A percentile compares a stretch with the other conserved stretches of the same genome.
Conservation (phyloP, 1,284 basidiomycete genomes). For the Cutaneotrichosporon sp. region DNA sequence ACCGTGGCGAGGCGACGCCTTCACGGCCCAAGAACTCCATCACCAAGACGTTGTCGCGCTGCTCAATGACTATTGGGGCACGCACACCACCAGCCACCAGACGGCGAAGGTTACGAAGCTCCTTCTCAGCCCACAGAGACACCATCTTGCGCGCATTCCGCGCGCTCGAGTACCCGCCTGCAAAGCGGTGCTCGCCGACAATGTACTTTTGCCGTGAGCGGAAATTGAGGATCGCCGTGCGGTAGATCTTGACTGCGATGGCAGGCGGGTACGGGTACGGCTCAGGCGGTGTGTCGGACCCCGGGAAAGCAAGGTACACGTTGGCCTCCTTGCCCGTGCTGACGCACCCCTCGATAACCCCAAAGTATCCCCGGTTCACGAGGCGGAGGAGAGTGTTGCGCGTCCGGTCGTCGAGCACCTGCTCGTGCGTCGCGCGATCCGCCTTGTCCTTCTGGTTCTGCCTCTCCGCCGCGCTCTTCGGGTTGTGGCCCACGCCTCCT, state of each 20-base stretch:
- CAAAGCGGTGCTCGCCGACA: conserved; percentile 83
- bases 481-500: conserved; percentile 75
- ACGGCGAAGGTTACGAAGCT: conserved; percentile 91
- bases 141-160: conserved; percentile 99
- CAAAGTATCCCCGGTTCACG: conserved; percentile 79
- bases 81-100: conserved; percentile 76
- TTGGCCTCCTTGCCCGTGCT: conserved; percentile 97
- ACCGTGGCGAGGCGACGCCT: conserved; percentile 74
- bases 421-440: conserved; percentile 90
- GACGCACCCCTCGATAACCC: conserved; percentile 87
- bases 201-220: conserved; percentile 96
- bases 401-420: conserved; percentile 88
- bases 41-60: conserved; percentile 93
- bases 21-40: conserved; percentile 88
- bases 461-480: conserved; percentile 80
- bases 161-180: conserved; percentile 79
- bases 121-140: conserved; percentile 97
- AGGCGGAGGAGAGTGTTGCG: conserved; percentile 88
- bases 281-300: conserved; percentile 56
- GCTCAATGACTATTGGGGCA: conserved; percentile 86
- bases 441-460: conserved; percentile 89
- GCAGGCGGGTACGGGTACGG: conserved; percentile 59
- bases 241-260: conserved; percentile 96
- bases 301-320: conserved; percentile 81
- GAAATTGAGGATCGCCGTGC: conserved; percentile 96